A percentile compares a stretch with the other conserved stretches of the same genome.
These are phyloP conservation scores for Apophysomyces sp. DNA, from an alignment of 371 early-diverging fungal species.

Conservation along the genomic window DNA sequence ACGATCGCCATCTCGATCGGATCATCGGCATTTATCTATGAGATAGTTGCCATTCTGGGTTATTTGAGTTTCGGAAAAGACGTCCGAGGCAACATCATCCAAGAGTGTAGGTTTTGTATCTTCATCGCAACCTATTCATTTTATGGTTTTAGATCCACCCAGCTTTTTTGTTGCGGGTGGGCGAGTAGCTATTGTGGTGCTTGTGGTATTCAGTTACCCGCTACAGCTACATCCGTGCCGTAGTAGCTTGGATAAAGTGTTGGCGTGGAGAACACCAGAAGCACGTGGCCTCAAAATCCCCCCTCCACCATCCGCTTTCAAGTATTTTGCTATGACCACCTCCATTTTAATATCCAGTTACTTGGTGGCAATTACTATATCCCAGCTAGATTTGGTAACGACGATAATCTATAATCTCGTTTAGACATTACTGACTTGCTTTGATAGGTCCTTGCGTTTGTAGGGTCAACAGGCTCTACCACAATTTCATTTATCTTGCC, in stretches of 20 bases:
- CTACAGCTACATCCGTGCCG: constrained; percentile 97
- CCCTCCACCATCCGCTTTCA: constrained; percentile 38
- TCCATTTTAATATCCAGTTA: constrained; percentile 71
- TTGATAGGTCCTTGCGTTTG: constrained; percentile 78
- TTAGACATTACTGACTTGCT: constrained; percentile 19
- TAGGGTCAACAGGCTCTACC: constrained; percentile 98
- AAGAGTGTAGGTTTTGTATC: constrained; percentile 59
- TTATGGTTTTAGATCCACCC: constrained; percentile 53
- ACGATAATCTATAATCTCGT: constrained; percentile 12
- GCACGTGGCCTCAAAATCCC: constrained; percentile 28
- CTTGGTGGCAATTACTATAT: constrained; percentile 73
- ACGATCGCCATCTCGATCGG: constrained; percentile 79
- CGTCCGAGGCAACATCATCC: constrained; percentile 89
- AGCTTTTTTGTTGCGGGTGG: constrained; percentile 81
- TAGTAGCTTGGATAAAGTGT: constrained; percentile 86
- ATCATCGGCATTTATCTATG: constrained; percentile 82
- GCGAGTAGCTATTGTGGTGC: constrained; percentile 85
- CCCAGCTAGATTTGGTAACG: constrained; percentile 72
- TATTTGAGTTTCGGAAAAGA: constrained; percentile 94
- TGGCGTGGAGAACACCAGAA: constrained; percentile 34
- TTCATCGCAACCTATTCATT: not conserved
- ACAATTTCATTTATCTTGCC: constrained; percentile 98
- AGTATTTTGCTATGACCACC: constrained; percentile 70
- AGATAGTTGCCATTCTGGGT: constrained; percentile 88
- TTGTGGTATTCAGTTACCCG: constrained; percentile 96